Conservation (phyloP, 2,329 filamentous ascomycete species). For the Alternaria gansuensis region DNA sequence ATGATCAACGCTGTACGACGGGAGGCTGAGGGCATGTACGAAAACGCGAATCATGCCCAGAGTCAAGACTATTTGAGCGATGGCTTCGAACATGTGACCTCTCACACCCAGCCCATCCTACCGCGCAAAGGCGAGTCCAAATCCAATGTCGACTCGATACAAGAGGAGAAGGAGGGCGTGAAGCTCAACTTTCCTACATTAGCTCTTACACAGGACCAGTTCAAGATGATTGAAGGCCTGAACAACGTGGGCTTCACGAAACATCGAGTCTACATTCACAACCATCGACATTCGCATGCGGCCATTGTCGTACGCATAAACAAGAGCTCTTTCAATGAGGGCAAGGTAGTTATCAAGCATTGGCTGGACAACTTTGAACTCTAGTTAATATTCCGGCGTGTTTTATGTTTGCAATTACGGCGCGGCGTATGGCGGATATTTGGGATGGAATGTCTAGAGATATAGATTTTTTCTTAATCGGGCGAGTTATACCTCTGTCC, state of each 20-base stretch:
- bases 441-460: background rate
- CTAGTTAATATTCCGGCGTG: constrained; percentile 10
- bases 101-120: constrained; percentile 33
- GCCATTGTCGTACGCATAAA: constrained; percentile 84
- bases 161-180: constrained; percentile 42
- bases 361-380: constrained; percentile 78
- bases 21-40: constrained; percentile 80
- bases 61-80: constrained; percentile 74
- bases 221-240: constrained; percentile 81
- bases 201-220: constrained; percentile 81
- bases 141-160: constrained; percentile 40
- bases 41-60: constrained; percentile 74
- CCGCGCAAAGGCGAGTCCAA: constrained; percentile 28
- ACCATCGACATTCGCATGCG: constrained; percentile 80
- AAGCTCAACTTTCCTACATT: constrained; percentile 70
- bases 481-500: background rate
- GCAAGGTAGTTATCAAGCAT: constrained; percentile 78
- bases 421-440: constrained; percentile 22
- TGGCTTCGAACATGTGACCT: constrained; percentile 57
- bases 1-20: constrained; percentile 74
- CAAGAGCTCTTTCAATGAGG: constrained; percentile 75
- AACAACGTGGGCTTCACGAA: constrained; percentile 69
- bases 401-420: constrained; percentile 16
- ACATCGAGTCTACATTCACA: constrained; percentile 75
- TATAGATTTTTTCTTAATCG: background rate